Base-by-base conservation (phyloP, 352 stramenopile species). In the Peronospora tabacina region DNA sequence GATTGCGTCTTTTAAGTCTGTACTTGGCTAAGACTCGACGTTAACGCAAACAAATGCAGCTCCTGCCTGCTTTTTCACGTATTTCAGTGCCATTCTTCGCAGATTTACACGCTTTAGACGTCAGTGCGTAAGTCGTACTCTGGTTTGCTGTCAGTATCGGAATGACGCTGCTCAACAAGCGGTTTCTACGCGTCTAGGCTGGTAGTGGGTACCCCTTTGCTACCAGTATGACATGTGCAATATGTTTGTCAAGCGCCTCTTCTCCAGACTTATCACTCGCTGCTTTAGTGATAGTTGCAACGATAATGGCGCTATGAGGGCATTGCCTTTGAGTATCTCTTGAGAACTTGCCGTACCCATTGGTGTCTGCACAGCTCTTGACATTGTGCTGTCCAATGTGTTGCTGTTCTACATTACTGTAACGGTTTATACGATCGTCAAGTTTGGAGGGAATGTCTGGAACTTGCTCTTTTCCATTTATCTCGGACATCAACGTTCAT, bases 381-480 rank as follows among this genome's bases (percentile, higher is more conserved):
- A 92, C 61, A 86, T 94, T 30, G 82, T 87, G 63, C 52, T 87
- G 22, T 90, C 77, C 10, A 92, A 92, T 55, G 38, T 86, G 13
- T 90, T 81, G 55, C 77, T 92, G 50, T 75, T 87, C 34, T 94
- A 90, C 65, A 87, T 92, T 54, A 90, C 76, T 0, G 82, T 92
- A 12, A 88, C 79, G 19, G 83, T 94, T 53, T 91, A 90, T 64
- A 94, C 83, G 20, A 76, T 92, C 35, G 78, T 88, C 38, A 90
- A 92, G 52, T 87, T 75, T 0, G 67, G 70, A 12, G 75, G 63
- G 9, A 87, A 92, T 41, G 70, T 90, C 9, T 94, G 83, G 75
- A 91, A 86, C 41, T 53, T 94, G 41, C 48, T 94, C 10, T 92
- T 90, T 59, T 91, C 83, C 3, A 70, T 92, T 26, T 75, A 61